Percentiles rank a stretch among this genome's conserved stretches.
These are phyloP conservation scores for Curvularia sp. DNA, from an alignment of 2,329 filamentous ascomycete species.

Conservation along the genomic window DNA sequence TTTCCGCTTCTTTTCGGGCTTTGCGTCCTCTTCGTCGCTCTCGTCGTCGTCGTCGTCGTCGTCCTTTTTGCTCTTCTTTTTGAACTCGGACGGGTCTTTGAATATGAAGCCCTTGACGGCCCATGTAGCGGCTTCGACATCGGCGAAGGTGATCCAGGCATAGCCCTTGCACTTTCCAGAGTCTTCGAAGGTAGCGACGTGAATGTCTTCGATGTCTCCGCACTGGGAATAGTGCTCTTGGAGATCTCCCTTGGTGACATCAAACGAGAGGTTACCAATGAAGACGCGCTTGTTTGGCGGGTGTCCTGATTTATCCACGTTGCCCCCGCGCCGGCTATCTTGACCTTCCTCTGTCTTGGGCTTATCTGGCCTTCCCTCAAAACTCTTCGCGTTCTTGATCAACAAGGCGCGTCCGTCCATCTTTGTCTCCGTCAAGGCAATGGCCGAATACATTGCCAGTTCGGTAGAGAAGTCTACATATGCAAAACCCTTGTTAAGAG, in stretches of 20 bases:
- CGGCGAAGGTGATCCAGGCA: conserved; percentile 91
- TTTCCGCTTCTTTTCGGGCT: conserved; percentile 59
- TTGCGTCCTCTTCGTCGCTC: conserved; percentile 53
- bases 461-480: conserved; percentile 86
- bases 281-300: conserved; percentile 83
- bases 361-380: conserved; percentile 85
- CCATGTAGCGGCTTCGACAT: conserved; percentile 74
- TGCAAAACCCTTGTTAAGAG: conserved; percentile 89
- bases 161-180: conserved; percentile 97
- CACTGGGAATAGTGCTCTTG: conserved; percentile 83
- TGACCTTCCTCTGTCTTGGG: conserved; percentile 50
- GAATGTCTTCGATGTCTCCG: conserved; percentile 80
- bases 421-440: conserved; percentile 85
- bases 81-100: conserved; percentile 63
- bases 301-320: conserved; percentile 51
- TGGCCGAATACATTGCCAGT: conserved; percentile 74
- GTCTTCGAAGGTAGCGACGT: conserved; percentile 95
- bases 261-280: conserved; percentile 67
- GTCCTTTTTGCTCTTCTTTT: conserved; percentile 58
- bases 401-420: conserved; percentile 78
- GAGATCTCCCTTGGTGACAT: conserved; percentile 75
- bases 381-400: conserved; percentile 91
- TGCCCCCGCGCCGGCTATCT: conserved; percentile 40
- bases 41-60: conserved; percentile 69
- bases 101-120: conserved; percentile 83